phyloP scores from a whole-genome alignment of 2,329 filamentous ascomycete genomes.

The Aureobasidium namibiae region DNA sequence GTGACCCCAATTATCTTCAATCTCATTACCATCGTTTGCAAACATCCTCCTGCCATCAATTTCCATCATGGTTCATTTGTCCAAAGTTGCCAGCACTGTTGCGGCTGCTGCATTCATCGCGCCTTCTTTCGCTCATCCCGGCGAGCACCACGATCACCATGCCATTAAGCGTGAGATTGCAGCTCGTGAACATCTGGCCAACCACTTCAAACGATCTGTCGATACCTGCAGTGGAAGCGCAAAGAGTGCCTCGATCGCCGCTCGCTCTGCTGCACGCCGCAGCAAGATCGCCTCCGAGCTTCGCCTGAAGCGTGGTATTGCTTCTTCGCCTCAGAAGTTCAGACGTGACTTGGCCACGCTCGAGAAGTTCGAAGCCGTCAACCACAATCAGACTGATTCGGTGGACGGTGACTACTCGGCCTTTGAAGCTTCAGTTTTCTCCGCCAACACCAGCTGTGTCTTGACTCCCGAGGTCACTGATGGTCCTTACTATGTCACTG shows the following conservation, averaged over 20 bases:
- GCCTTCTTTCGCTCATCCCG: neutral
- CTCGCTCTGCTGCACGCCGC: neutral
- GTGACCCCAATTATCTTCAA: neutral
- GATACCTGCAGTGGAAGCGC: neutral
- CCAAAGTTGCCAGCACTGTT: neutral
- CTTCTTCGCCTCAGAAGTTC: neutral
- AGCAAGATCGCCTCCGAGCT: neutral
- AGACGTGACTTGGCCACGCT: neutral
- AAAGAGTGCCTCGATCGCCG: neutral
- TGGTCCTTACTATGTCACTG: conserved; percentile 29
- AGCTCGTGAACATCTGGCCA: neutral
- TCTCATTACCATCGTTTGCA: neutral
- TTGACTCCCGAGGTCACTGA: conserved; percentile 22
- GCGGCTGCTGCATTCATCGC: neutral
- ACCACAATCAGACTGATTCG: neutral
- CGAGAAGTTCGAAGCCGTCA: neutral
- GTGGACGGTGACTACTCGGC: neutral
- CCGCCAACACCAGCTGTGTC: conserved; percentile 16
- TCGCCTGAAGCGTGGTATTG: neutral
- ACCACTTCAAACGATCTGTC: neutral
- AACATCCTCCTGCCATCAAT: neutral
- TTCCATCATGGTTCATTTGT: neutral
- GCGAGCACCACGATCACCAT: neutral
- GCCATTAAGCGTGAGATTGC: neutral
- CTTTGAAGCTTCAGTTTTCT: neutral